Conservation (phyloP, 176 grass and related monocot genomes). For the Bolboschoenus planiculmis region DNA sequence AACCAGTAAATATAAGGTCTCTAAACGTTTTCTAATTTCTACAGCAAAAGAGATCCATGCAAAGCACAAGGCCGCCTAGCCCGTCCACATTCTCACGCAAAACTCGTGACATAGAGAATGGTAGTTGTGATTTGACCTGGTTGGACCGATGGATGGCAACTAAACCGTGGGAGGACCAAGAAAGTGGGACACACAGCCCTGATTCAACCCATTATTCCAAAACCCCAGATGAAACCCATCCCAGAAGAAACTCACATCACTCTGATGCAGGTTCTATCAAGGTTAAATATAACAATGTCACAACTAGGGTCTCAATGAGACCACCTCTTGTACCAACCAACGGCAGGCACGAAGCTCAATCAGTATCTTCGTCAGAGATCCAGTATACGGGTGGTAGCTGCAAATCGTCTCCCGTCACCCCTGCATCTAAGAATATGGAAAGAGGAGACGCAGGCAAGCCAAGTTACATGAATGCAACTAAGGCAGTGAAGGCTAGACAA, state of each 20-base stretch:
- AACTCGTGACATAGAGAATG: conserved; percentile 29
- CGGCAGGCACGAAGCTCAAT: conserved; percentile 18
- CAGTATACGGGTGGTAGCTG: conserved; percentile 27
- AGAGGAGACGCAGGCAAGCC: conserved; percentile 23
- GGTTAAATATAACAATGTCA: conserved; percentile 49
- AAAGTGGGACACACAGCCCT: conserved; percentile 16
- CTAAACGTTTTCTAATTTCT: not conserved
- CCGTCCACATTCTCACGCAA: conserved; percentile 37
- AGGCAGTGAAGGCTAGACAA: conserved; percentile 60
- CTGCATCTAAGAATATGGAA: conserved; percentile 24
- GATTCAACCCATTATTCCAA: conserved; percentile 21
- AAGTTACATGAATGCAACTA: conserved; percentile 70
- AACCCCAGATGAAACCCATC: conserved; percentile 26
- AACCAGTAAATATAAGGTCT: not conserved
- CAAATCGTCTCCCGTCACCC: conserved; percentile 38
- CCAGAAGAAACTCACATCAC: conserved; percentile 20
- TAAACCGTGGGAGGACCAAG: conserved; percentile 64
- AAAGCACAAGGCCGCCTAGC: conserved; percentile 27
- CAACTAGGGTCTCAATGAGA: conserved; percentile 39
- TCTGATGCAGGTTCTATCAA: conserved; percentile 30
- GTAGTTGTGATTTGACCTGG: conserved; percentile 35
- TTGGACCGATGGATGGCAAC: conserved; percentile 69
- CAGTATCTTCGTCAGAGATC: conserved; percentile 49
- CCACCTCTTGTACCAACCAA: conserved; percentile 22
- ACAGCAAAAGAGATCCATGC: conserved; percentile 42